Percentiles rank a stretch among this genome's conserved stretches.
phyloP scores from a whole-genome alignment of 2,329 filamentous ascomycete genomes.

The Exophiala sp. region DNA sequence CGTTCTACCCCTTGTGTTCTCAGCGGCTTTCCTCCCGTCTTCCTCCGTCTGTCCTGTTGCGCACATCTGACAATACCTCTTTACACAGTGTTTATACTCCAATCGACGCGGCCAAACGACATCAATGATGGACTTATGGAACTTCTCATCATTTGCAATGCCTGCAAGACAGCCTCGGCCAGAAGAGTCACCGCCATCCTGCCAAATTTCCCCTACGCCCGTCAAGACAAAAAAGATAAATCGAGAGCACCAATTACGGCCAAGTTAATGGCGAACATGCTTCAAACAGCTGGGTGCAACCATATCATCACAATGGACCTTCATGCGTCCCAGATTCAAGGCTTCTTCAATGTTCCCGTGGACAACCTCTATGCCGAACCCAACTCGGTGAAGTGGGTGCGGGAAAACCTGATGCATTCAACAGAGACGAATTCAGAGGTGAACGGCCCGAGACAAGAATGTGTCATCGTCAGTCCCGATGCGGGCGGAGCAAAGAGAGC shows the following conservation, averaged over 20 bases:
- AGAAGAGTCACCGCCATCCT: constrained; percentile 91
- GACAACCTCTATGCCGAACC: constrained; percentile 90
- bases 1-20: constrained; percentile 21
- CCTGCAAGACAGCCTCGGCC: constrained; percentile 78
- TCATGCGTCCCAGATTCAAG: constrained; percentile 88
- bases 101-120: constrained; percentile 79
- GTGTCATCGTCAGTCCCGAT: constrained; percentile 90
- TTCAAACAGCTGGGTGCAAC: constrained; percentile 88
- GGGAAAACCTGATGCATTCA: constrained; percentile 71
- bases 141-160: constrained; percentile 95
- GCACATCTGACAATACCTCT: constrained; percentile 5
- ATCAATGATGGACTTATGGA: constrained; percentile 99
- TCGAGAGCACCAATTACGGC: constrained; percentile 93
- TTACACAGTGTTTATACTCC: constrained; percentile 76
- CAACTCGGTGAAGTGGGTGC: constrained; percentile 84
- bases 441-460: constrained; percentile 35
- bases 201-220: constrained; percentile 92
- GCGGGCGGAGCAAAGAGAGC: constrained; percentile 91
- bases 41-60: neutral
- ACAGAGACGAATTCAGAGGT: constrained; percentile 42
- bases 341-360: constrained; percentile 82
- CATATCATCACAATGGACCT: constrained; percentile 96
- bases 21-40: neutral
- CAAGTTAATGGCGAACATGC: constrained; percentile 94
- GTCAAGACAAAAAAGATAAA: constrained; percentile 97